phyloP scores from a whole-genome alignment of 495 filamentous ascomycete species.

The Aspergillus campestris region DNA sequence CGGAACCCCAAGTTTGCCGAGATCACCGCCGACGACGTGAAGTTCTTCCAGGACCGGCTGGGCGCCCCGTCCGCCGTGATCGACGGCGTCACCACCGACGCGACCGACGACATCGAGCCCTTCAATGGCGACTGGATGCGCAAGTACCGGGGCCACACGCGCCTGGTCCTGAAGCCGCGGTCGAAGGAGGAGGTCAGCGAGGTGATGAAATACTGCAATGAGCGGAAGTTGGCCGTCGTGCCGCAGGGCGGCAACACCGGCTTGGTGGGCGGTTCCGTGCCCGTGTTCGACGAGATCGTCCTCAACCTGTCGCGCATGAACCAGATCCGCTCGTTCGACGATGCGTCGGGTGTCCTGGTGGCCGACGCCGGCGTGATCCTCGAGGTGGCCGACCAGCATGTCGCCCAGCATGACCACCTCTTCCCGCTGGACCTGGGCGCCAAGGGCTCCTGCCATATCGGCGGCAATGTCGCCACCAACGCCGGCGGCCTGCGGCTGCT shows the following conservation, averaged over 20 bases:
- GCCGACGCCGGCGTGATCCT: conserved; percentile 86
- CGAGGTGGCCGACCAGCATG: conserved; percentile 75
- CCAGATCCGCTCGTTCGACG: conserved; percentile 81
- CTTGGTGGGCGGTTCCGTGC: conserved; percentile 87
- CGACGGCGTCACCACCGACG: conserved; percentile 67
- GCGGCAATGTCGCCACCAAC: conserved; percentile 97
- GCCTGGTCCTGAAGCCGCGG: conserved; percentile 76
- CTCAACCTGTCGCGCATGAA: conserved; percentile 85
- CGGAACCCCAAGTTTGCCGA: conserved; percentile 63
- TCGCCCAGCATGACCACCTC: conserved; percentile 70
- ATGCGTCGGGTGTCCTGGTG: conserved; percentile 83
- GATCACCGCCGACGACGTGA: conserved; percentile 67
- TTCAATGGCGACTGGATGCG: conserved; percentile 99
- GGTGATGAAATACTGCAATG: conserved; percentile 88
- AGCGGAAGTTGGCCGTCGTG: conserved; percentile 84
- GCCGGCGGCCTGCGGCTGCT: conserved; percentile 85
- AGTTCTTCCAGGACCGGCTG: conserved; percentile 67
- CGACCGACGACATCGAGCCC: conserved; percentile 71
- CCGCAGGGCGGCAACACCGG: conserved; percentile 97
- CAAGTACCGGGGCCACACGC: conserved; percentile 89
- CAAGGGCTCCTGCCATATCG: conserved; percentile 95
- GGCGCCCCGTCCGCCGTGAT: conserved; percentile 71
- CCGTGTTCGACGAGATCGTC: conserved; percentile 96
- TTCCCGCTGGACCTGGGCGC: conserved; percentile 95
- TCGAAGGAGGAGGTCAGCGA: conserved; percentile 78